Percentiles rank a stretch among this genome's conserved stretches.
phyloP scores from a whole-genome alignment of 2,329 filamentous ascomycete species.

The Xylaria sp. region DNA sequence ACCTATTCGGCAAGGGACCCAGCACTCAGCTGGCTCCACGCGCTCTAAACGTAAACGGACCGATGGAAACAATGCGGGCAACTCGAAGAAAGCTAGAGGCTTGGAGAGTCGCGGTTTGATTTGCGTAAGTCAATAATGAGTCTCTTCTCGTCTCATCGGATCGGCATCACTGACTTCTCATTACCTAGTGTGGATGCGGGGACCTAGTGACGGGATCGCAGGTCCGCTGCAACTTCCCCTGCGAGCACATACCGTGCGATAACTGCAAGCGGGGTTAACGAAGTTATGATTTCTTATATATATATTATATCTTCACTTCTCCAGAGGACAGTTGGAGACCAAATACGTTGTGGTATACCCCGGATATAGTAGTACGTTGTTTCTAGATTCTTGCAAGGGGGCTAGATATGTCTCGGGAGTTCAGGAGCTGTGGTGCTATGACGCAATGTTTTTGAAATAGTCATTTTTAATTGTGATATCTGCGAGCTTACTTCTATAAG shows the following conservation, averaged over 20 bases:
- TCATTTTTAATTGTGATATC: neutral
- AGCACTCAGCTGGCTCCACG: neutral
- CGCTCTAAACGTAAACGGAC: slow-evolving; percentile 44
- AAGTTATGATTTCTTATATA: neutral
- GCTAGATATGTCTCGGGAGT: neutral
- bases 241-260: slow-evolving; percentile 40
- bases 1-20: slow-evolving; percentile 2
- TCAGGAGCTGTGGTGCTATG: neutral
- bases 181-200: slow-evolving; percentile 33
- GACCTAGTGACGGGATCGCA: slow-evolving; percentile 29
- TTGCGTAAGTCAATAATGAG: slow-evolving; percentile 33
- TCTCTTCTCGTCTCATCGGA: slow-evolving; percentile 7
- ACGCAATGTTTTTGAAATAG: neutral
- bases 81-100: slow-evolving; percentile 35
- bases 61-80: slow-evolving; percentile 23
- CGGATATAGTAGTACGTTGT: slow-evolving; percentile 16
- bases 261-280: slow-evolving; percentile 29
- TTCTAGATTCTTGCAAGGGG: slow-evolving; percentile 13
- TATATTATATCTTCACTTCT: neutral
- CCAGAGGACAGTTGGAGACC: neutral
- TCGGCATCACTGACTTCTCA: slow-evolving; percentile 23
- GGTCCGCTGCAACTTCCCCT: slow-evolving; percentile 25
- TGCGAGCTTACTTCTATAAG: no score
- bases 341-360: slow-evolving; percentile 30
- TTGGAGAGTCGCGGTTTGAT: slow-evolving; percentile 13